Conservation (phyloP, 2,329 filamentous ascomycete genomes). For the Botrytis fragariae region DNA sequence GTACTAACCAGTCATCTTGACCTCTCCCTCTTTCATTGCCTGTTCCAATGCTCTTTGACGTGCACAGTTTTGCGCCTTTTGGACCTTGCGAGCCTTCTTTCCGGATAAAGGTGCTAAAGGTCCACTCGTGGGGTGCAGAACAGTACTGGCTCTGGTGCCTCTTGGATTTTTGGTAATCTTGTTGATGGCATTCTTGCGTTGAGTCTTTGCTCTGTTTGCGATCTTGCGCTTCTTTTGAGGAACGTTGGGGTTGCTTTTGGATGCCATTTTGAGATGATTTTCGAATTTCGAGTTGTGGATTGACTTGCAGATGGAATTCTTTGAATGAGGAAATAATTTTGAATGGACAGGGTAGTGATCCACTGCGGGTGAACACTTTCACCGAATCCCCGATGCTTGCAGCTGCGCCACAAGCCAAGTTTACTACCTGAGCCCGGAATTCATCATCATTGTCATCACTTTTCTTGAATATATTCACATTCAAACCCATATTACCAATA, state of each 20-base stretch:
- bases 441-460: conserved; percentile 19
- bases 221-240: conserved; percentile 37
- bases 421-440: conserved; percentile 5
- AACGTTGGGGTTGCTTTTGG: conserved; percentile 39
- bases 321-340: conserved; percentile 15
- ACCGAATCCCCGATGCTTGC: conserved; percentile 17
- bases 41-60: conserved; percentile 37
- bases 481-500: background rate
- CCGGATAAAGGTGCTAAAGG: conserved; percentile 36
- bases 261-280: conserved; percentile 35
- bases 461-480: conserved; percentile 14
- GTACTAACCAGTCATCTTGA: conserved; percentile 38
- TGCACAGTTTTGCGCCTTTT: conserved; percentile 37
- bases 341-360: background rate
- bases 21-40: conserved; percentile 36
- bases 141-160: conserved; percentile 35
- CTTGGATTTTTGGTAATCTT: conserved; percentile 37
- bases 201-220: conserved; percentile 36
- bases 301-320: conserved; percentile 4
- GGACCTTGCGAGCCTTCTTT: conserved; percentile 39
- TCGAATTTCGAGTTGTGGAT: background rate
- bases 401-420: conserved; percentile 19
- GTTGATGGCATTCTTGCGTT: conserved; percentile 34
- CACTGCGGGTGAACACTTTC: conserved; percentile 7
- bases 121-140: conserved; percentile 37